Conservation (phyloP, 2,329 filamentous ascomycete species). For the Colletotrichum simmondsii region DNA sequence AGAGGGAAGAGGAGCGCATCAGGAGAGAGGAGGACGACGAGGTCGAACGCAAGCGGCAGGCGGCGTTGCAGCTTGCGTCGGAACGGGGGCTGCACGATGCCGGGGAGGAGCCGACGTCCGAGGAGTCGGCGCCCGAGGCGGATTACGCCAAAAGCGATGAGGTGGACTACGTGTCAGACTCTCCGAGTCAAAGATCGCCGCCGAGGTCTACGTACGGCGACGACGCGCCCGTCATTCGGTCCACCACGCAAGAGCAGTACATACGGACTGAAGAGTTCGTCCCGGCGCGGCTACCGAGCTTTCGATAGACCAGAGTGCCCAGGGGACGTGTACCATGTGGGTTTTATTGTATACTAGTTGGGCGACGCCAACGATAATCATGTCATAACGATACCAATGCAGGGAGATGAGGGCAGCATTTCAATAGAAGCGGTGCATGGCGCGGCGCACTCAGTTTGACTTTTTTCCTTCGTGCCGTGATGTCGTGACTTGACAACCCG, state of each 20-base stretch:
- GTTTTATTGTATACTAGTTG: slow-evolving; percentile 28
- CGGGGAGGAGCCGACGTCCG: slow-evolving; percentile 35
- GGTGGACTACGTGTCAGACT: slow-evolving; percentile 37
- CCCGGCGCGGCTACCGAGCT: slow-evolving; percentile 68
- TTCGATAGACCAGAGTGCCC: slow-evolving; percentile 49
- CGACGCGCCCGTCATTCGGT: slow-evolving; percentile 23
- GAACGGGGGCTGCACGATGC: slow-evolving; percentile 57
- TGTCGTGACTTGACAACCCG: too few relatives aligned
- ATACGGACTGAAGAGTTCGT: slow-evolving; percentile 55
- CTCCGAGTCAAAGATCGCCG: not conserved
- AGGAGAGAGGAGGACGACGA: slow-evolving; percentile 64
- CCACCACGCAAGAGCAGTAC: slow-evolving; percentile 8
- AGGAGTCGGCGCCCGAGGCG: slow-evolving; percentile 40
- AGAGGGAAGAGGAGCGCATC: slow-evolving; percentile 62
- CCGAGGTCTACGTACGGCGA: not conserved
- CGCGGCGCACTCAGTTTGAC: not conserved
- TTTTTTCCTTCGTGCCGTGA: not conserved
- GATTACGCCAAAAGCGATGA: slow-evolving; percentile 41
- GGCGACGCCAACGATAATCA: slow-evolving; percentile 18
- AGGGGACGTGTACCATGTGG: slow-evolving; percentile 8
- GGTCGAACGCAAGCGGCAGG: slow-evolving; percentile 62
- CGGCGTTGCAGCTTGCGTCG: slow-evolving; percentile 62
- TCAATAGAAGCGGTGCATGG: slow-evolving; percentile 22
- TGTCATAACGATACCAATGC: slow-evolving; percentile 34
- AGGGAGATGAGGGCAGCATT: slow-evolving; percentile 17